Base-by-base conservation (phyloP, 331 rosid genomes). In the Acacia pycnantha region DNA sequence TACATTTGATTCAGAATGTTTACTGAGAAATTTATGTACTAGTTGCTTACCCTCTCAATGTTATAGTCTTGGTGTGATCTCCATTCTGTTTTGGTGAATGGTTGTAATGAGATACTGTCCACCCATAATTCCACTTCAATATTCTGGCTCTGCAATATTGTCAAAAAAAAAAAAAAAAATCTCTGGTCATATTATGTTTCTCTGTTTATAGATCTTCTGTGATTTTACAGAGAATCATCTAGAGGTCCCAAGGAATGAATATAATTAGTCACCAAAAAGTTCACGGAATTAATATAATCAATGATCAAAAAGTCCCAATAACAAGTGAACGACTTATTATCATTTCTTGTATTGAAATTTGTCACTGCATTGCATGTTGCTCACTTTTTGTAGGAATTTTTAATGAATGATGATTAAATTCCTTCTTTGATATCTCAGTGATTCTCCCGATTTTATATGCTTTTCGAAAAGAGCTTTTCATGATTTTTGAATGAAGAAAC, bases 61-160 rank as follows among this genome's bases (percentile, higher is more conserved):
- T 76, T 91, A 43, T 82, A 44, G 3, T 92, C 90, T 82, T 95
- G 98, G 73, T 89, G 93, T 80, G 90, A 83, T 87, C 85, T 88
- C 99, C 99, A 93, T 76, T 93, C 88, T 77, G 81, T 22, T 82
- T 80, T 86, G 80, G 92, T 89, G 82, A 92, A 95, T 79, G 96
- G 97, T 82, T 92, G 93, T 31, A 92, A 83, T 56, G 98, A 92
- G 78, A 93, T 74, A 78, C 68, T 95, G 77, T 95, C 98, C 53
- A 85, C 90, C 99, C 94, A 88, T 66, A 95, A 64, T 73, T 93
- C 96, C 33, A 85, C 86, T 69, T 19, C 74, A 46, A 87, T 85
- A 53, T 90, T 90, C 67, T 86, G 76, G 86, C 86, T 86, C 98
- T 95, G 74, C 81, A 77, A 56, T 65, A 68, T 68, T 33, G 19